Evolutionary conservation across 2,329 filamentous ascomycete species (phyloP).

Genomic region (Trichoderma pleuroti): DNA sequence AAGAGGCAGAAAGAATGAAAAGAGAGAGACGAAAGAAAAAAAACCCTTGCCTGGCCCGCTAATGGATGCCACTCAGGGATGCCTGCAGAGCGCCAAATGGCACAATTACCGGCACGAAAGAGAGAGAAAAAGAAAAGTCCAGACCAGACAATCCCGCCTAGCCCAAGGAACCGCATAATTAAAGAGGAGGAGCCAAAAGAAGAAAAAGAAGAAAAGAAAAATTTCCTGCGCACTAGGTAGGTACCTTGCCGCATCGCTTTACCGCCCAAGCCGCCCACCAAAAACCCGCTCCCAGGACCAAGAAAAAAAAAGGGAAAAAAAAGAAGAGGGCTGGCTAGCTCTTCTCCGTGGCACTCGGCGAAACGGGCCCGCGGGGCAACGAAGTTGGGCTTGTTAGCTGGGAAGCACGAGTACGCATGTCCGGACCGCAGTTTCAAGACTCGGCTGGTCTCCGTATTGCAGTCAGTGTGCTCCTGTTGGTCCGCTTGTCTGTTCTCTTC

Average conservation of each 20-base stretch:
- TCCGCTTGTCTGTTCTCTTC: not conserved
- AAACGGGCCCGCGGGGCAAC: not conserved
- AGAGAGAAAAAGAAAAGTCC: not conserved
- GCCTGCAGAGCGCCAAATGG: not conserved
- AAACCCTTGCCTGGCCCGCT: not conserved
- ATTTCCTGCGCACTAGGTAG: not conserved
- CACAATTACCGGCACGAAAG: not conserved
- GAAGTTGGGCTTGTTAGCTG: not conserved
- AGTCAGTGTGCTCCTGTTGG: not conserved
- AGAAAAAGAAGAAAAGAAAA: not conserved
- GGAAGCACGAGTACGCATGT: not conserved
- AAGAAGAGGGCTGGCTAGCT: not conserved
- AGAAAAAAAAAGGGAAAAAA: not conserved
- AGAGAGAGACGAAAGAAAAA: not conserved
- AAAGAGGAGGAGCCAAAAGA: not conserved
- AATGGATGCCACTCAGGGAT: not conserved
- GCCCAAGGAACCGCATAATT: not conserved
- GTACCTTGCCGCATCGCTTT: not conserved
- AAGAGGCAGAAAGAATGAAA: not conserved
- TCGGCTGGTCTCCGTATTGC: not conserved
- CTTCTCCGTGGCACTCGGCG: not conserved
- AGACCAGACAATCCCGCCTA: not conserved
- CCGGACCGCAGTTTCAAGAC: not conserved
- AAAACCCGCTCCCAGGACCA: not conserved
- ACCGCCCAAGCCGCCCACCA: conserved; percentile 8